Evolutionary conservation across 129 eudicot genomes (phyloP), one percentile per base, ranked within the genome.

Genomic region (Flaveria brownii): DNA sequence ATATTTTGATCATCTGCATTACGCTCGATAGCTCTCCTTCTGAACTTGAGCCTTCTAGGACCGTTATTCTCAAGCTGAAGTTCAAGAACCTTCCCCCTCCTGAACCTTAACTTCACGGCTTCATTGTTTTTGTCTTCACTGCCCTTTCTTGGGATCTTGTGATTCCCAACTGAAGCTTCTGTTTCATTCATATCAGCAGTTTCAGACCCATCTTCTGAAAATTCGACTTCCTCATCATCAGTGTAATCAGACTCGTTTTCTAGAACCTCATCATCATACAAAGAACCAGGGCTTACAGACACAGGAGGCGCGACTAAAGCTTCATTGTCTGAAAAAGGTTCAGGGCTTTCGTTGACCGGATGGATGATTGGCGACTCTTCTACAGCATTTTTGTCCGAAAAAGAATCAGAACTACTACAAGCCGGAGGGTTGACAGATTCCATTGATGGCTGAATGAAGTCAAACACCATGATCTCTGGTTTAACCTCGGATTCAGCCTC

Each of bases 21-120:
- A 43, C 60, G 82, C 39, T 70, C 39, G 6, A 67, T 60, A 42
- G 86, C 82, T 17, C 80, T 86, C 61, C 82, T 80, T 66, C 91
- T 88, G 78, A 90, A 93, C 45, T 78, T 87, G 51, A 93, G 96
- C 83, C 86, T 90, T 80, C 90, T 82, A 6, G 95, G 91, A 67
- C 78, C 68, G 14, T 77, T 84, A 77, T 80, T 81, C 43, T 88
- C 96, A 14, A 84, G 25, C 70, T 84, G 78, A 63, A 84, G 79
- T 51, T 88, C 96, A 50, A 91, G 82, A 60, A 86, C 67, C 52
- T 76, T 87, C 59, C 98, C 98, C 80, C 89, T 88, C 72, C 94
- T 85, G 82, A 90, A 90, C 72, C 85, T 90, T 1, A 80, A 39
- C 78, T 87, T 92, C 79, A 75, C 71, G 3, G 77, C 71, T 70